A percentile compares a stretch with the other conserved stretches of the same genome.
These are phyloP conservation scores for Microdochium nivale DNA, from an alignment of 2,329 filamentous ascomycete genomes.

Conservation along the genomic window DNA sequence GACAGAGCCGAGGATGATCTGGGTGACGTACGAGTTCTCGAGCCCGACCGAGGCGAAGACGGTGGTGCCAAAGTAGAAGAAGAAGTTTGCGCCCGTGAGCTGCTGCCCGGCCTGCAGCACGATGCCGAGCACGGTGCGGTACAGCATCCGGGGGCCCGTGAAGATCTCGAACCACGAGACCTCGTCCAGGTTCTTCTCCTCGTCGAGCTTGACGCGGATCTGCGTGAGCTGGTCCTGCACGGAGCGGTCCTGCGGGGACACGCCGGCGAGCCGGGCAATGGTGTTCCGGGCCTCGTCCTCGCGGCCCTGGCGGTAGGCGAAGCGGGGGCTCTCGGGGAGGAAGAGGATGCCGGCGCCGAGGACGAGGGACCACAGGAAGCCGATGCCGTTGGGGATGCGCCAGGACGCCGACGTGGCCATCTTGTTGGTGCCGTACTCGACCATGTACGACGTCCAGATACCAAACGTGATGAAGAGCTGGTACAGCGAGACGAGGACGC, in stretches of 20 bases:
- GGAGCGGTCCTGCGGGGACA: constrained; percentile 25
- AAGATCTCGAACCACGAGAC: constrained; percentile 52
- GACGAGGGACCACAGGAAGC: constrained; percentile 44
- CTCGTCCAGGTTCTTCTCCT: constrained; percentile 34
- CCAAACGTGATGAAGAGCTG: constrained; percentile 64
- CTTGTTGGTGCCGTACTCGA: constrained; percentile 52
- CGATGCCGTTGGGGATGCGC: constrained; percentile 53
- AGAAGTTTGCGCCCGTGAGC: constrained; percentile 60
- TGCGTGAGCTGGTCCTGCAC: constrained; percentile 41
- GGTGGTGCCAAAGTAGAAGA: constrained; percentile 58
- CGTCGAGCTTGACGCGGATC: constrained; percentile 40
- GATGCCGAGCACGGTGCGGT: constrained; percentile 55
- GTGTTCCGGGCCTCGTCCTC: constrained; percentile 37
- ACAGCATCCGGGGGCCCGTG: constrained; percentile 57
- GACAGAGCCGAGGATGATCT: constrained; percentile 59
- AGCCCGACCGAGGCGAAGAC: constrained; percentile 60
- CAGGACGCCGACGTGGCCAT: constrained; percentile 42
- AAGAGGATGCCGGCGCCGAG: constrained; percentile 41
- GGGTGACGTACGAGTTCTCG: constrained; percentile 55
- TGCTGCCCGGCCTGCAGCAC: constrained; percentile 58
- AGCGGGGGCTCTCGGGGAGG: constrained; percentile 47
- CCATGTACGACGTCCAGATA: constrained; percentile 49
- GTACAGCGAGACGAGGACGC: constrained; percentile 54
- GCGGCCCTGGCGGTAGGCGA: constrained; percentile 35
- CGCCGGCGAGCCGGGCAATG: constrained; percentile 37